These are phyloP conservation scores for Pyricularia sp. DNA, from an alignment of 2,329 filamentous ascomycete species.

Conservation along the genomic window DNA sequence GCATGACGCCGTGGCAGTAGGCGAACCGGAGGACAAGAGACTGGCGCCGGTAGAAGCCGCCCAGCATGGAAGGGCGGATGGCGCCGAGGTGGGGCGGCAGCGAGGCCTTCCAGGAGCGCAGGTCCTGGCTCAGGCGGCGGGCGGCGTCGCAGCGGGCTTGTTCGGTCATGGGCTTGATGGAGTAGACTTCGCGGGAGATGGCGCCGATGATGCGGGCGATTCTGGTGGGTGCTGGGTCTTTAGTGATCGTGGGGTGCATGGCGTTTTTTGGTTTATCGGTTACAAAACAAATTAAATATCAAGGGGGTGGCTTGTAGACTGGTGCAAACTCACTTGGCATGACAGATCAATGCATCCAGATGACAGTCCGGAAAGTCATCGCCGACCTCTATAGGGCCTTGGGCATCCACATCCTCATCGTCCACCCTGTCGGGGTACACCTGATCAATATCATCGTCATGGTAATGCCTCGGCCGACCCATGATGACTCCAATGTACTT, in stretches of 20 bases:
- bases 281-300: not conserved
- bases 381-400: conserved; percentile 21
- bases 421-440: conserved; percentile 38
- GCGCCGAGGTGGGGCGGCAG: conserved; percentile 33
- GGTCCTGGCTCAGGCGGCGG: conserved; percentile 24
- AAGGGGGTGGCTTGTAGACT: no score
- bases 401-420: conserved; percentile 44
- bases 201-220: conserved; percentile 27
- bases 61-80: conserved; percentile 19
- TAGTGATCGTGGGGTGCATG: conserved; percentile 13
- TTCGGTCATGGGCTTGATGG: conserved; percentile 17
- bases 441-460: conserved; percentile 57
- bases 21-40: conserved; percentile 30
- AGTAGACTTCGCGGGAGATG: conserved; percentile 30
- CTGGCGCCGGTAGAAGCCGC: conserved; percentile 21
- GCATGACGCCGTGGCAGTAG: conserved; percentile 31
- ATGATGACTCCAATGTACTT: conserved; percentile 55
- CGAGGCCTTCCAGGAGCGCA: conserved; percentile 27
- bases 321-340: not conserved
- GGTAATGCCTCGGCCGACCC: conserved; percentile 50
- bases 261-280: not conserved
- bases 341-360: conserved; percentile 13
- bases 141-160: conserved; percentile 17
- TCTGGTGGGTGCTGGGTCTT: conserved; percentile 32
- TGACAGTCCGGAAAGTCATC: conserved; percentile 31